These are phyloP conservation scores for Coelastrella sp. DNA, from an alignment of 139 green algal genomes.

Conservation along the genomic window DNA sequence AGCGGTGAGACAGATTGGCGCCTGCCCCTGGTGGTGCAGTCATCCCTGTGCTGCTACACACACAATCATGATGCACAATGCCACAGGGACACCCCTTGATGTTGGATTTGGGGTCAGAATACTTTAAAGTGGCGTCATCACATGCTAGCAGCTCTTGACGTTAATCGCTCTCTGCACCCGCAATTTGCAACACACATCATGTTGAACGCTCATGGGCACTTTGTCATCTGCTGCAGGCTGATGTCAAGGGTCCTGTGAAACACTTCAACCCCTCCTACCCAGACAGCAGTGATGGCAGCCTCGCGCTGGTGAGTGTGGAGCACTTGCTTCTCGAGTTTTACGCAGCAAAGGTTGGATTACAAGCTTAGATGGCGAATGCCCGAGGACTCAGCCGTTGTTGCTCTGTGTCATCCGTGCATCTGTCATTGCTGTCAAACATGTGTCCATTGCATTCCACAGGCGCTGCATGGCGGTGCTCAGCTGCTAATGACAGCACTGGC, in stretches of 20 bases:
- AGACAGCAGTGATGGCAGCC: neutral
- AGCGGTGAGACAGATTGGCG: conserved; percentile 28
- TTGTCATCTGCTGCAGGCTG: conserved; percentile 50
- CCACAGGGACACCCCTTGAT: too few relatives aligned
- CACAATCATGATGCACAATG: too few relatives aligned
- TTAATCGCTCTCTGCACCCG: neutral
- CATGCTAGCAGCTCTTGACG: neutral
- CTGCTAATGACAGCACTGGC: neutral
- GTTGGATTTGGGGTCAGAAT: too few relatives aligned
- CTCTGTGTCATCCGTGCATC: too few relatives aligned
- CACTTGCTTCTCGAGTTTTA: neutral
- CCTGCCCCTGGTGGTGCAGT: neutral
- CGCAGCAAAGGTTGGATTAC: too few relatives aligned
- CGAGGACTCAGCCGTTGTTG: too few relatives aligned
- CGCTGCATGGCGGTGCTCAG: too few relatives aligned
- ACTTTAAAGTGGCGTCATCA: too few relatives aligned
- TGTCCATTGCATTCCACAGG: too few relatives aligned
- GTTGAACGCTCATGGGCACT: neutral
- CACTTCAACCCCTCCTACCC: conserved; percentile 80
- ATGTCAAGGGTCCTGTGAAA: conserved; percentile 70
- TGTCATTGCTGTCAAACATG: too few relatives aligned
- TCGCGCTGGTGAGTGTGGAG: conserved; percentile 29
- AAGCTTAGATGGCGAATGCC: too few relatives aligned
- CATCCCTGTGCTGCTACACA: too few relatives aligned
- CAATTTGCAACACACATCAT: neutral